These are phyloP conservation scores for Strigomonas culicis DNA, from an alignment of 208 protist genomes.

Conservation along the genomic window DNA sequence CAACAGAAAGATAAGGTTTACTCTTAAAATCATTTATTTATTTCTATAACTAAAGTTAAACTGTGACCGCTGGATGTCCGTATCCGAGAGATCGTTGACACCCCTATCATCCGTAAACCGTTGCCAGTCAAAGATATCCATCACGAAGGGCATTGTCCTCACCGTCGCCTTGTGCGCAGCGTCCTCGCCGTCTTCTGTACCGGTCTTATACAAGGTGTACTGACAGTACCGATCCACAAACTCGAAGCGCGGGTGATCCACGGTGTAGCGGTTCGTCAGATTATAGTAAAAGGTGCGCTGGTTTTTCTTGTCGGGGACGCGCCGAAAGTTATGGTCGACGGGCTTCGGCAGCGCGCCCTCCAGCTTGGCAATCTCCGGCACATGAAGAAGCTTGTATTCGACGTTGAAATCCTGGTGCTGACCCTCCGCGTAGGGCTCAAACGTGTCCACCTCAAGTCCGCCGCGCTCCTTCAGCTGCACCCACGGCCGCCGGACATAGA, in stretches of 20 bases:
- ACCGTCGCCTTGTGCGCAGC: constrained; percentile 7
- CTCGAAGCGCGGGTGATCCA: constrained; percentile 62
- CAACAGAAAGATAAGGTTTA: too few relatives aligned
- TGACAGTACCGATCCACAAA: constrained; percentile 83
- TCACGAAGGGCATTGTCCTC: constrained; percentile 27
- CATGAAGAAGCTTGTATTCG: constrained; percentile 41
- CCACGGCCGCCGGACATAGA: constrained; percentile 64
- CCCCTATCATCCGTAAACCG: constrained; percentile 31
- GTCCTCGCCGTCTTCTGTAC: constrained; percentile 41
- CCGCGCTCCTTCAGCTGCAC: constrained; percentile 53
- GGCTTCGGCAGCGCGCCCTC: constrained; percentile 10
- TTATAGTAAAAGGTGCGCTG: constrained; percentile 67
- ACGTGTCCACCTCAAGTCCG: constrained; percentile 41
- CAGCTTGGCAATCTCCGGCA: constrained; percentile 31
- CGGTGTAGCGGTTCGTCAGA: constrained; percentile 52
- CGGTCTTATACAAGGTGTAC: constrained; percentile 79
- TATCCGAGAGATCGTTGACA: constrained; percentile 63
- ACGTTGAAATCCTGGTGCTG: constrained; percentile 48
- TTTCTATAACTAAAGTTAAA: constrained; percentile 33
- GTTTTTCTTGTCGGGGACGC: constrained; percentile 28
- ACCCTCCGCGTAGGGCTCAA: constrained; percentile 5
- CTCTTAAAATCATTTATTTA: background rate
- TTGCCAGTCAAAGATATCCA: constrained; percentile 71
- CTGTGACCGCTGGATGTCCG: constrained; percentile 76
- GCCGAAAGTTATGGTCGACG: constrained; percentile 45